Evolutionary conservation across 176 grass and related monocot genomes (phyloP).

Genomic region (Cocos nucifera): DNA sequence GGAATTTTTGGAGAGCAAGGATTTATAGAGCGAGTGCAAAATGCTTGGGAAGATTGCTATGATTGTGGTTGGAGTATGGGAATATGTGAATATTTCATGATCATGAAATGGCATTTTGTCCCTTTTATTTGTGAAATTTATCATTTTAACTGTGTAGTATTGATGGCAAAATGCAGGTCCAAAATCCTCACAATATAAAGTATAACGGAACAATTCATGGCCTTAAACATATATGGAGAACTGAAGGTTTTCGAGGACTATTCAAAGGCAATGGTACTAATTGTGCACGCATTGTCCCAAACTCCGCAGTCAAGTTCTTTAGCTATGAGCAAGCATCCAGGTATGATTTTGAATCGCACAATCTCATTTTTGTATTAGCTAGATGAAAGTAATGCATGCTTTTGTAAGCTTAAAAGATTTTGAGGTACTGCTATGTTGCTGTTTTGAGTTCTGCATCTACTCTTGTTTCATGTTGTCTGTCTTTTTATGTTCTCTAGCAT

Average conservation of each 20-base stretch:
- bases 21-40: too few relatives aligned
- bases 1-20: too few relatives aligned
- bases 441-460: too few relatives aligned
- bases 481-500: too few relatives aligned
- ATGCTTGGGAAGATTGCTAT: too few relatives aligned
- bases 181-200: neutral
- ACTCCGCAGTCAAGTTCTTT: neutral
- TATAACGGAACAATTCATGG: slow-evolving; percentile 64
- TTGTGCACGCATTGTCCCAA: neutral
- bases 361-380: too few relatives aligned
- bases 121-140: slow-evolving; percentile 2
- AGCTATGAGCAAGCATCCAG: slow-evolving; percentile 86
- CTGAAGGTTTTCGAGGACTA: slow-evolving; percentile 77
- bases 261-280: slow-evolving; percentile 4
- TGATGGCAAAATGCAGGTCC: slow-evolving; percentile 1
- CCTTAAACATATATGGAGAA: slow-evolving; percentile 88
- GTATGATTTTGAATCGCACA: slow-evolving; percentile 17
- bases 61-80: too few relatives aligned
- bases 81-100: too few relatives aligned
- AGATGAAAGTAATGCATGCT: too few relatives aligned
- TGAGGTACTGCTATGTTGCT: too few relatives aligned
- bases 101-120: neutral
- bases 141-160: neutral
- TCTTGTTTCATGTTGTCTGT: too few relatives aligned
- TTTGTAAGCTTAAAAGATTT: too few relatives aligned